These are phyloP conservation scores for Paramecium caudatum DNA, from an alignment of 73 alveolate species.

Conservation along the genomic window DNA sequence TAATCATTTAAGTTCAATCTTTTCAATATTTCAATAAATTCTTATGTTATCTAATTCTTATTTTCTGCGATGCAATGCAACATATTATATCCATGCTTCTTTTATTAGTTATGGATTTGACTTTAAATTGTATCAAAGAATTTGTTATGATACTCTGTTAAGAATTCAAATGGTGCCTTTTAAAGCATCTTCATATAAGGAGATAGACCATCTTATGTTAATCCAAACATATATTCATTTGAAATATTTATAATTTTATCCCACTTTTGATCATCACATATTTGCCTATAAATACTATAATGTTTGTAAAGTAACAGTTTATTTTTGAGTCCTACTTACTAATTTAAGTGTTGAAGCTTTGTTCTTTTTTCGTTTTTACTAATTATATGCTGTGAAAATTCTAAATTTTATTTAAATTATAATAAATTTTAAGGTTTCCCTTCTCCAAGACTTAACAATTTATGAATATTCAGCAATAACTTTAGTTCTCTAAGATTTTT, in stretches of 20 bases:
- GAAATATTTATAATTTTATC: background rate
- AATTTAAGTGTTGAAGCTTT: background rate
- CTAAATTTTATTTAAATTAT: no score
- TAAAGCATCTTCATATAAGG: background rate
- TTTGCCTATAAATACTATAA: background rate
- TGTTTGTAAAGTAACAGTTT: background rate
- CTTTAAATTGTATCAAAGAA: background rate
- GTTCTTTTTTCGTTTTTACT: background rate
- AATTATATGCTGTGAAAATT: no score
- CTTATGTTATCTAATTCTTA: background rate
- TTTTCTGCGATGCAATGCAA: constrained; percentile 21
- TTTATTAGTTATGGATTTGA: background rate
- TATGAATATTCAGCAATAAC: background rate
- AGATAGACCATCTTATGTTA: background rate
- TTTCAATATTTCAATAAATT: background rate
- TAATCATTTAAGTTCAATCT: background rate
- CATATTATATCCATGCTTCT: background rate
- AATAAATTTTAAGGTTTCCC: no score
- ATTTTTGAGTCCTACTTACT: background rate
- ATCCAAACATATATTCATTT: background rate
- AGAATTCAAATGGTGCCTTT: background rate
- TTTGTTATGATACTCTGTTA: background rate
- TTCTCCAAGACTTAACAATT: background rate
- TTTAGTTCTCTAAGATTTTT: constrained; percentile 5
- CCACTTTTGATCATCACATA: background rate